phyloP scores from a whole-genome alignment of 371 early-diverging fungal species.

The Mucor plumbeus region DNA sequence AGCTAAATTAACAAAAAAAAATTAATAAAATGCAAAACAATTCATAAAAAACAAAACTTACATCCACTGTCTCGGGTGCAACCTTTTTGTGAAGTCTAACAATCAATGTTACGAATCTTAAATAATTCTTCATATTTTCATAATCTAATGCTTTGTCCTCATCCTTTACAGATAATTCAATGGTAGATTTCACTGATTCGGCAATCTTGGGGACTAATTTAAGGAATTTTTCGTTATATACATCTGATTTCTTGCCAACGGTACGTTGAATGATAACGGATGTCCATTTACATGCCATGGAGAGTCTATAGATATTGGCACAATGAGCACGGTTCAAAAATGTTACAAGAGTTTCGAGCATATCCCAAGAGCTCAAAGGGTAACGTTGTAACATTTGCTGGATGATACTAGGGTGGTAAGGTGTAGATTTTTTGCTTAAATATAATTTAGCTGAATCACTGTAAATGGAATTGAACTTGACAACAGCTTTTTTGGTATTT shows the following conservation, averaged over 20 bases:
- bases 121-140: conserved; percentile 36
- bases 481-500: conserved; percentile 37
- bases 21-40: not conserved
- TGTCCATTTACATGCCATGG: conserved; percentile 62
- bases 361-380: conserved; percentile 65
- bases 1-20: conserved; percentile 17
- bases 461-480: conserved; percentile 50
- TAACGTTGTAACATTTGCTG: conserved; percentile 66
- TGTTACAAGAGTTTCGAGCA: conserved; percentile 58
- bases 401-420: conserved; percentile 69
- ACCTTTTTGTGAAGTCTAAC: conserved; percentile 39
- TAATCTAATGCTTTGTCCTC: conserved; percentile 31
- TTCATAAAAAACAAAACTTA: conserved; percentile 15
- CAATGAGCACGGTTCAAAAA: conserved; percentile 58
- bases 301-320: conserved; percentile 71
- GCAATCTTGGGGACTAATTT: conserved; percentile 35
- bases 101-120: conserved; percentile 31
- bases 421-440: conserved; percentile 73
- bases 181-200: conserved; percentile 27
- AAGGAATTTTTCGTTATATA: conserved; percentile 40
- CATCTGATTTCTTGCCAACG: conserved; percentile 49
- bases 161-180: conserved; percentile 28
- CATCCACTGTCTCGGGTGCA: conserved; percentile 31
- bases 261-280: conserved; percentile 53
- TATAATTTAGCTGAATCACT: conserved; percentile 63